phyloP scores from a whole-genome alignment of 2,329 filamentous ascomycete species.

The Colletotrichum spaethianum region DNA sequence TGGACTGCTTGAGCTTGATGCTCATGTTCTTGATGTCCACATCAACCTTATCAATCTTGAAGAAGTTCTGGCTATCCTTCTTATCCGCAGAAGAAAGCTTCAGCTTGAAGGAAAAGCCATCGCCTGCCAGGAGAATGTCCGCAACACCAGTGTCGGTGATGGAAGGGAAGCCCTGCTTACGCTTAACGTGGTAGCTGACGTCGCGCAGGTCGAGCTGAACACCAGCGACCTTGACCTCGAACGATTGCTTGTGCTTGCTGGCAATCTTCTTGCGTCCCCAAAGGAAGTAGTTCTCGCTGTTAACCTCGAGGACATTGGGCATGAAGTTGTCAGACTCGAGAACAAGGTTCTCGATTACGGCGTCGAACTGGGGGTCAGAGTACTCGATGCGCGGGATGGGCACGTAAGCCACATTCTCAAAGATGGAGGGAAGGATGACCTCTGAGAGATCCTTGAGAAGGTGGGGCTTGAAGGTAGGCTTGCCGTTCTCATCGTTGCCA shows the following conservation, averaged over 20 bases:
- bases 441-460: constrained; percentile 90
- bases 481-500: constrained; percentile 88
- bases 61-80: constrained; percentile 84
- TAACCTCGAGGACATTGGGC: constrained; percentile 90
- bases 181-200: constrained; percentile 95
- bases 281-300: constrained; percentile 93
- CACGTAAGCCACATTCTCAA: constrained; percentile 90
- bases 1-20: constrained; percentile 94
- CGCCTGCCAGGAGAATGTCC: constrained; percentile 89
- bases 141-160: constrained; percentile 90
- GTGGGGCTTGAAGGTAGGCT: constrained; percentile 92
- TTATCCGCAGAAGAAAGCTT: constrained; percentile 86
- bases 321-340: constrained; percentile 97
- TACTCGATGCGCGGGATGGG: constrained; percentile 96
- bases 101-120: constrained; percentile 92
- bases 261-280: constrained; percentile 91
- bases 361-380: constrained; percentile 86
- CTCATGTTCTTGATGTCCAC: constrained; percentile 86
- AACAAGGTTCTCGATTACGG: constrained; percentile 93
- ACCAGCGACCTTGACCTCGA: constrained; percentile 89
- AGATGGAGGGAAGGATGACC: constrained; percentile 85
- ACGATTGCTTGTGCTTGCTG: constrained; percentile 81
- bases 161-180: constrained; percentile 92
- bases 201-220: constrained; percentile 94
- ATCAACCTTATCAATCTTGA: constrained; percentile 92